A percentile compares a stretch with the other conserved stretches of the same genome.
Evolutionary conservation across 768 basidiomycete genomes (phyloP).

Genomic region (Kwoniella pini): DNA sequence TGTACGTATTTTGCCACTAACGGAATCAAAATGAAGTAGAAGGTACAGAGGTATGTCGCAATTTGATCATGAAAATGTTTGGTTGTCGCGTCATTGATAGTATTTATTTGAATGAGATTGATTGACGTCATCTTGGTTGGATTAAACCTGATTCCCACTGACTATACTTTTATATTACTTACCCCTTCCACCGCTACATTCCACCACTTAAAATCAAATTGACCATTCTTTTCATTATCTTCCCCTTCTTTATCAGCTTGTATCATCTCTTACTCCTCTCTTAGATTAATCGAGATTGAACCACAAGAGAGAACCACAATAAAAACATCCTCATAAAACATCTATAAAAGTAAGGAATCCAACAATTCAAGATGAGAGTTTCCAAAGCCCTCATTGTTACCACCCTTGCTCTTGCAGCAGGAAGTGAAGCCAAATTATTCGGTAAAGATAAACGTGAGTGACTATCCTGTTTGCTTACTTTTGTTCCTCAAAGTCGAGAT

Average conservation of each 20-base stretch:
- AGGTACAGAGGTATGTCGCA: neutral
- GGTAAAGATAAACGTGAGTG: conserved; percentile 56
- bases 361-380: conserved; percentile 37
- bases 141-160: conserved; percentile 4
- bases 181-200: neutral
- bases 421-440: conserved; percentile 47
- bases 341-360: neutral
- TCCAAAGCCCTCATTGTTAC: conserved; percentile 53
- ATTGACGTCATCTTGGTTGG: conserved; percentile 6
- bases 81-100: conserved; percentile 3
- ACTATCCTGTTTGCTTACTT: conserved; percentile 38
- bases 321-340: too few relatives aligned
- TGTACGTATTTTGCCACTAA: neutral
- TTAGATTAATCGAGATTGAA: neutral
- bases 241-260: neutral
- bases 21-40: neutral
- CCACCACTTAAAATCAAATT: neutral
- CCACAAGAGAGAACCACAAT: too few relatives aligned
- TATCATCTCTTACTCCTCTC: neutral
- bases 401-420: conserved; percentile 56
- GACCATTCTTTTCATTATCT: too few relatives aligned
- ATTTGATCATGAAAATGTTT: neutral
- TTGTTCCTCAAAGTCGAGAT: too few relatives aligned
- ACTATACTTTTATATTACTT: neutral
- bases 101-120: neutral